These are phyloP conservation scores for Macrocystidia cucumis DNA, from an alignment of 1,284 basidiomycete species.

Conservation along the genomic window DNA sequence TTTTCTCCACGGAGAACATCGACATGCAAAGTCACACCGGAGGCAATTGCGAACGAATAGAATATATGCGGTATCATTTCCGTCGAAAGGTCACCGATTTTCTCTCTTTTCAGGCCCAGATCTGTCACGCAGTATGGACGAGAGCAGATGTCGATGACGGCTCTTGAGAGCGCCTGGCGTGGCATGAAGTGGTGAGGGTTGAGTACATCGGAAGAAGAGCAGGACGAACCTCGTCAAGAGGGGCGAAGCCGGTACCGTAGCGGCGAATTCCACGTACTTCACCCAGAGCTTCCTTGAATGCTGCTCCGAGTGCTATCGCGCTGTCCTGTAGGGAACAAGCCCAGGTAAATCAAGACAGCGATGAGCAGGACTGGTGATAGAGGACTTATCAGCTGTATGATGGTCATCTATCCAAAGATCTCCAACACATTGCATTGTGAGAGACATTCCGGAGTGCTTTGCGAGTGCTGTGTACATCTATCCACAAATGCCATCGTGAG, in stretches of 20 bases:
- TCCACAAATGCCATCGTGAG: too few relatives aligned
- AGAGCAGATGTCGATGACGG: conserved; percentile 97
- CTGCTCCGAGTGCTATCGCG: conserved; percentile 87
- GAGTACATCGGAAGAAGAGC: conserved; percentile 1
- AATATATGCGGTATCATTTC: conserved; percentile 98
- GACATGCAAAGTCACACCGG: conserved; percentile 88
- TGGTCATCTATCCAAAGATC: conserved; percentile 99
- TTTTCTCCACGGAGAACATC: conserved; percentile 94
- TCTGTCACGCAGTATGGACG: conserved; percentile 94
- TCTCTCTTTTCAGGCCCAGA: conserved; percentile 87
- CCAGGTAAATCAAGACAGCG: conserved; percentile 9
- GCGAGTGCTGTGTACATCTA: conserved; percentile 95
- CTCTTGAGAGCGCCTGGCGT: conserved; percentile 80
- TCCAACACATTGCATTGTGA: conserved; percentile 87
- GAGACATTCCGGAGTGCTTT: conserved; percentile 89
- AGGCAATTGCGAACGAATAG: conserved; percentile 88
- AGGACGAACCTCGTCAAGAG: conserved; percentile 83
- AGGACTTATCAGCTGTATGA: conserved; percentile 88
- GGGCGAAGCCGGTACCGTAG: conserved; percentile 96
- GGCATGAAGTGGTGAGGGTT: conserved; percentile 6
- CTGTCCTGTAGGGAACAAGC: conserved; percentile 66
- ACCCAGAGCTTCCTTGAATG: conserved; percentile 94
- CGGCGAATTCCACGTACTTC: conserved; percentile 92
- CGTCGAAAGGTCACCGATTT: conserved; percentile 92
- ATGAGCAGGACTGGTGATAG: neutral